phyloP scores from a whole-genome alignment of 2,329 filamentous ascomycete genomes.

The Claviceps sp. region DNA sequence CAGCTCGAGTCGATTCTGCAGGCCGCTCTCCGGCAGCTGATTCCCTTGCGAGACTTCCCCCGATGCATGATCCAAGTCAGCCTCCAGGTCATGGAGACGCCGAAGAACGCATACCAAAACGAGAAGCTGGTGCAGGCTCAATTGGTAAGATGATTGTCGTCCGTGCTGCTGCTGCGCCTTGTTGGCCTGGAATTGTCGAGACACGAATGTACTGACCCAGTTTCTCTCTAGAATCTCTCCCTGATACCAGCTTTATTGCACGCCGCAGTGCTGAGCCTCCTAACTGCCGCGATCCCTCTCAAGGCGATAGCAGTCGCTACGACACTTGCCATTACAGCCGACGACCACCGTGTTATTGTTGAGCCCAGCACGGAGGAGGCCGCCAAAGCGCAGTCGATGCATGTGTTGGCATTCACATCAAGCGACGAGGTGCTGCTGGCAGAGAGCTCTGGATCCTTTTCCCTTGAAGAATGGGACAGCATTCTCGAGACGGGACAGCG shows the following conservation, averaged over 20 bases:
- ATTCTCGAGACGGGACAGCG: constrained; percentile 51
- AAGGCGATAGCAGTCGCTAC: constrained; percentile 56
- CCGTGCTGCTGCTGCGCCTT: background rate
- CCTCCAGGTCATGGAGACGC: constrained; percentile 60
- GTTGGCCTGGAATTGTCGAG: background rate
- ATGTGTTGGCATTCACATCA: constrained; percentile 75
- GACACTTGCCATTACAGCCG: constrained; percentile 43
- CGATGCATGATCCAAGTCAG: constrained; percentile 68
- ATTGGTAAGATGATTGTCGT: constrained; percentile 33
- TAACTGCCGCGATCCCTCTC: constrained; percentile 74
- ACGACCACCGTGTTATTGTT: constrained; percentile 30
- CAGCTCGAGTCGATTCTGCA: constrained; percentile 71
- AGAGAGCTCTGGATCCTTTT: constrained; percentile 73
- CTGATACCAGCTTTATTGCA: constrained; percentile 75
- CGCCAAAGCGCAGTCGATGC: constrained; percentile 53
- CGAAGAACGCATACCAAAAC: constrained; percentile 51
- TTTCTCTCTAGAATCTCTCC: constrained; percentile 48
- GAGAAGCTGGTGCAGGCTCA: constrained; percentile 46
- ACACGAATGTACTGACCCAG: constrained; percentile 7
- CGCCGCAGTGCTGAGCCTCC: constrained; percentile 60
- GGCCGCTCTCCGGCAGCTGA: constrained; percentile 57
- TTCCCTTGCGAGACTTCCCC: constrained; percentile 63
- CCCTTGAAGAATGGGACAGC: constrained; percentile 60
- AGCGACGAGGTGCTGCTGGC: constrained; percentile 59
- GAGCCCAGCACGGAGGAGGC: constrained; percentile 53